These are phyloP conservation scores for Leccinum uliginosum DNA, from an alignment of 768 basidiomycete genomes.

Conservation along the genomic window DNA sequence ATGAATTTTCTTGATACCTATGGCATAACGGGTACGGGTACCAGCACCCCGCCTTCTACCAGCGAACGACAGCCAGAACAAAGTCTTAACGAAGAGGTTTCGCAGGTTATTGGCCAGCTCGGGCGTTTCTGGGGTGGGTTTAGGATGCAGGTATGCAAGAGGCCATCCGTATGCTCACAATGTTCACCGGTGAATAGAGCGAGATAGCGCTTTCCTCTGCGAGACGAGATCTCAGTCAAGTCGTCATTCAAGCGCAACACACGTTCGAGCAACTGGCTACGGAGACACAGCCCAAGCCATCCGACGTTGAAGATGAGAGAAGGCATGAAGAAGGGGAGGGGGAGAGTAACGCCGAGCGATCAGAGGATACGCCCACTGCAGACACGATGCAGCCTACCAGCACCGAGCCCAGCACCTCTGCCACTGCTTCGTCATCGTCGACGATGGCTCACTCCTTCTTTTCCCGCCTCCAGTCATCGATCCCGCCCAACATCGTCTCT, in stretches of 20 bases:
- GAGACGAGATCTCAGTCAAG: slow-evolving; percentile 66
- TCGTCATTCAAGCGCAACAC: slow-evolving; percentile 76
- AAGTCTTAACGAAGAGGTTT: slow-evolving; percentile 81
- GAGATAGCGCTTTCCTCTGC: slow-evolving; percentile 65
- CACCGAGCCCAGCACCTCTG: slow-evolving; percentile 6
- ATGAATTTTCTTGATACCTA: slow-evolving; percentile 79
- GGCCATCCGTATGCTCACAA: not conserved
- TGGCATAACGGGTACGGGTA: slow-evolving; percentile 44
- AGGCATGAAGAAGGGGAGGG: slow-evolving; percentile 23
- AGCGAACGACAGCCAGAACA: slow-evolving; percentile 39
- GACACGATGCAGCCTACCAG: slow-evolving; percentile 17
- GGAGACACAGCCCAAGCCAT: slow-evolving; percentile 22
- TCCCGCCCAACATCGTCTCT: slow-evolving; percentile 70
- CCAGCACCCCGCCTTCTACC: slow-evolving; percentile 42
- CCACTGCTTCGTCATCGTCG: slow-evolving; percentile 8
- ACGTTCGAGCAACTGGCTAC: slow-evolving; percentile 61
- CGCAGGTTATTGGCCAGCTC: slow-evolving; percentile 83
- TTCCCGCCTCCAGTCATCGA: slow-evolving; percentile 66
- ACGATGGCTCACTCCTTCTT: slow-evolving; percentile 47
- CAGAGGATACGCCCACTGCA: slow-evolving; percentile 25
- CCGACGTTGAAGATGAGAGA: slow-evolving; percentile 12
- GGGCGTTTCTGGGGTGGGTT: slow-evolving; percentile 89
- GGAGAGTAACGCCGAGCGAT: slow-evolving; percentile 23
- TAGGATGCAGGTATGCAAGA: slow-evolving; percentile 70
- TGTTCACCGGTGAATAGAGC: slow-evolving; percentile 41